Evolutionary conservation across 1,284 basidiomycete species (phyloP), one percentile per base, ranked within the genome.

Genomic region (Salmacisia buchloeana): DNA sequence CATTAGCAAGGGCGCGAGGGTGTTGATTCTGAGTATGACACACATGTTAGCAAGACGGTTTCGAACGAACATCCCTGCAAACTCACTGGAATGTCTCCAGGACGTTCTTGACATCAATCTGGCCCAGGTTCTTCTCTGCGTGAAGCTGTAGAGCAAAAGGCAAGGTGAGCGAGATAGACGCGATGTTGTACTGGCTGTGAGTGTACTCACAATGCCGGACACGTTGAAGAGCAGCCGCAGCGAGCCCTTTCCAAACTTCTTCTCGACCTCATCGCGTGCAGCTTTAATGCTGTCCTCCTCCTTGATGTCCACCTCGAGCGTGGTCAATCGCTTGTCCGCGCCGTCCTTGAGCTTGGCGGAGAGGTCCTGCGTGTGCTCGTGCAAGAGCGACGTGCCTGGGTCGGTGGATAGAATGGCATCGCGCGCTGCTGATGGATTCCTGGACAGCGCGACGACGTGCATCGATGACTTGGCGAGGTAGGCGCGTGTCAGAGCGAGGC

Each of bases 101-200:
- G 34, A 87, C 77, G 57, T 81, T 70, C 18, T 80, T 78, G 65
- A 81, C 72, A 69, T 85, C 81, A 58, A 88, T 75, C 68, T 87
- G 85, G 2, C 80, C 77, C 4, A 86, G 84, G 46, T 82, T 83
- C 67, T 84, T 86, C 74, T 88, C 86, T 12, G 85, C 83, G 63
- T 84, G 80, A 25, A 87, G 81, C 46, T 29, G 10, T 9, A 2
- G 34, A n/a, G n/a, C n/a, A 38, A 35, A 62, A 3, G 27, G 1
- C 21, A 33, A 21, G 15, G 18, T 58, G 33, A 23, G 43, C 12
- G 15, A 21, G 4, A 21, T 4, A 5, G 23, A 15, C 18, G 15
- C 18, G 39, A 43, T 3, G 39, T 43, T 43, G 36, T 38, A 18
- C 18, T 38, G 10, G 36, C 18, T 21, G 23, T 15, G 4, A 15